Evolutionary conservation across 163 green algal species (phyloP).

Genomic region (Volvox carteri): DNA sequence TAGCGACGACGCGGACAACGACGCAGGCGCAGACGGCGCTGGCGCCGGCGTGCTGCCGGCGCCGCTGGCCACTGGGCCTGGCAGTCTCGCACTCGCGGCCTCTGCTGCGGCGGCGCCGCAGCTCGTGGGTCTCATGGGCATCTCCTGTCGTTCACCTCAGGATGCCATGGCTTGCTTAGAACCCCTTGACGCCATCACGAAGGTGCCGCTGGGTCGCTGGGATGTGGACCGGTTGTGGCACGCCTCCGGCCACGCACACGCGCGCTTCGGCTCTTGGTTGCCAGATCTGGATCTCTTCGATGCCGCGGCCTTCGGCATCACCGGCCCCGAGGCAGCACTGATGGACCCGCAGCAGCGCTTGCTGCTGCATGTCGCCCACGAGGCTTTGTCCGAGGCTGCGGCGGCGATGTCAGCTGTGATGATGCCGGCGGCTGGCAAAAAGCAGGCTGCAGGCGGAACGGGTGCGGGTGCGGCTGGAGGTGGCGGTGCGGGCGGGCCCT

Average conservation of each 20-base stretch:
- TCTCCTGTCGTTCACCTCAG: constrained; percentile 12
- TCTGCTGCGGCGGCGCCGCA: neutral
- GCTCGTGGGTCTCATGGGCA: constrained; percentile 42
- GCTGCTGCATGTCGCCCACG: constrained; percentile 75
- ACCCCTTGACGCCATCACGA: constrained; percentile 61
- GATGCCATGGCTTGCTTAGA: constrained; percentile 6
- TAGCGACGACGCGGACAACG: neutral
- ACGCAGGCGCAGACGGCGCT: neutral
- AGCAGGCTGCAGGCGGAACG: too few species aligned
- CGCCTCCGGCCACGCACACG: constrained; percentile 24
- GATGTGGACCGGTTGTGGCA: constrained; percentile 67
- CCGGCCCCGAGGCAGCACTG: constrained; percentile 72
- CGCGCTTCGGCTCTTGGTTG: constrained; percentile 80
- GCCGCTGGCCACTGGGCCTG: too few species aligned
- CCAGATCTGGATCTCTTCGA: constrained; percentile 78
- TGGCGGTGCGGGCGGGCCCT: constrained; percentile 1
- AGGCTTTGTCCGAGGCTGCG: constrained; percentile 61
- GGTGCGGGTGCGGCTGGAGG: too few species aligned
- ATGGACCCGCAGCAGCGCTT: constrained; percentile 93
- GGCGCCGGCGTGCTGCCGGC: too few species aligned
- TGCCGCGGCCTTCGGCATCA: constrained; percentile 74
- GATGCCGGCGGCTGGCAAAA: constrained; percentile 2
- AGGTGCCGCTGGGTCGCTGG: constrained; percentile 80
- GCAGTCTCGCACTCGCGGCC: too few species aligned
- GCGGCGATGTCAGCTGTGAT: neutral